phyloP scores from a whole-genome alignment of 2,329 filamentous ascomycete genomes.

The Phoma sp. region DNA sequence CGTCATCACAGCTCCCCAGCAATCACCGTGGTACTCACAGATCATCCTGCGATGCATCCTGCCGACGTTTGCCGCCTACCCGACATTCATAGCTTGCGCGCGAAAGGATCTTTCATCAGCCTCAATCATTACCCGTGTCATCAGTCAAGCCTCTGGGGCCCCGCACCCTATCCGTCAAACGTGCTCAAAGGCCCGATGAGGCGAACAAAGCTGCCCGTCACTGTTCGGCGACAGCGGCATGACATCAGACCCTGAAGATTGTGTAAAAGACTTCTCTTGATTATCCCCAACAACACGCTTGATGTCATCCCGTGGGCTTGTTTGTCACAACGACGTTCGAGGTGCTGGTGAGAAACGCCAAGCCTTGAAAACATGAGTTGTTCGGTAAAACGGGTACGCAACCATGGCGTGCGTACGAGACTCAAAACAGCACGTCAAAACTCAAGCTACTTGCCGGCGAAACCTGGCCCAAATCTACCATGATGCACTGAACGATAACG shows the following conservation, averaged over 20 bases:
- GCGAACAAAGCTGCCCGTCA: constrained; percentile 13
- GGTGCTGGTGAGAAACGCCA: constrained; percentile 2
- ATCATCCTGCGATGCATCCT: constrained; percentile 10
- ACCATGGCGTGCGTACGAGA: not conserved
- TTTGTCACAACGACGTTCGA: constrained; percentile 5
- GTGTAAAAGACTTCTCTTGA: not conserved
- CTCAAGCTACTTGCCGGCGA: not conserved
- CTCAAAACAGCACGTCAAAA: not conserved
- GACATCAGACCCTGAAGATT: constrained; percentile 16
- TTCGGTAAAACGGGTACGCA: not conserved
- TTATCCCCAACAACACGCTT: not conserved
- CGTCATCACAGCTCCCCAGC: constrained; percentile 10
- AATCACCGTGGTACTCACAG: constrained; percentile 8
- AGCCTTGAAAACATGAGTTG: not conserved
- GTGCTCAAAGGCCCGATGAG: constrained; percentile 26
- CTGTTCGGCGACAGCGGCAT: constrained; percentile 19
- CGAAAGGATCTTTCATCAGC: constrained; percentile 18
- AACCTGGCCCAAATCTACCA: not conserved
- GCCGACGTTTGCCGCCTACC: constrained; percentile 18
- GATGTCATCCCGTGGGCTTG: constrained; percentile 9
- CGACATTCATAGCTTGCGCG: constrained; percentile 19
- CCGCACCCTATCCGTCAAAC: constrained; percentile 25
- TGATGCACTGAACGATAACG: not conserved
- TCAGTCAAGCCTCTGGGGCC: constrained; percentile 34
- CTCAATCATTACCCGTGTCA: constrained; percentile 7